These are phyloP conservation scores for Lojkania enalia DNA, from an alignment of 2,329 filamentous ascomycete genomes.

Conservation along the genomic window DNA sequence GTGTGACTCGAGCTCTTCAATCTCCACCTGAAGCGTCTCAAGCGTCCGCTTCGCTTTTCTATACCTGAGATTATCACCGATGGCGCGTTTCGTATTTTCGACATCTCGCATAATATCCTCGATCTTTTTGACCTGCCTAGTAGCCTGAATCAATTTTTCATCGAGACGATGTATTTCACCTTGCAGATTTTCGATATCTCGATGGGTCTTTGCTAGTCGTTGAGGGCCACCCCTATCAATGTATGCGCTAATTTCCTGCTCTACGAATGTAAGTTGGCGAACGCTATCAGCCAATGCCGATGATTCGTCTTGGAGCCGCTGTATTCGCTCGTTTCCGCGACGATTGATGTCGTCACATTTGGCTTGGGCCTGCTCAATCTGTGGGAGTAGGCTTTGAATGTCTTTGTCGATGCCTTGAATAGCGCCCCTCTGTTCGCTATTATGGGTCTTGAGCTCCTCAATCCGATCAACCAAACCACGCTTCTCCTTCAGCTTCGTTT, in stretches of 20 bases:
- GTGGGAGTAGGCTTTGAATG: constrained; percentile 72
- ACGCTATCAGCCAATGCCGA: constrained; percentile 73
- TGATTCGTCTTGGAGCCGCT: constrained; percentile 70
- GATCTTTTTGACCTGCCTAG: constrained; percentile 73
- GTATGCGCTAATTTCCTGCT: constrained; percentile 79
- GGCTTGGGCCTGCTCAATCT: constrained; percentile 74
- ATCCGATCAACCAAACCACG: constrained; percentile 70
- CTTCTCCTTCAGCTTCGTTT: constrained; percentile 81
- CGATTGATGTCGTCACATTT: constrained; percentile 76
- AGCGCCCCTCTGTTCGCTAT: constrained; percentile 67
- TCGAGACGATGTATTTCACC: constrained; percentile 67
- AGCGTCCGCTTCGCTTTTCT: constrained; percentile 74
- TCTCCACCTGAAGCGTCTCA: constrained; percentile 68
- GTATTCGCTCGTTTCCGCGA: constrained; percentile 72
- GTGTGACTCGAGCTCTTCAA: constrained; percentile 72
- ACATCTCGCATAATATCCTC: constrained; percentile 77
- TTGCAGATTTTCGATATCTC: constrained; percentile 70
- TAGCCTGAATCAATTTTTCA: constrained; percentile 67
- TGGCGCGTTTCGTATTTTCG: constrained; percentile 81
- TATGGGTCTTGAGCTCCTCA: constrained; percentile 70
- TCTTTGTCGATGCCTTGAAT: constrained; percentile 73
- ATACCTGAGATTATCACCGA: constrained; percentile 85
- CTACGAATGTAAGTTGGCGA: constrained; percentile 74
- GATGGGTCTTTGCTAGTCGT: constrained; percentile 70
- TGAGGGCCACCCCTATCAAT: constrained; percentile 72